phyloP scores from a whole-genome alignment of 192 early-diverging fungal genomes.

The Kappamyces sp. region DNA sequence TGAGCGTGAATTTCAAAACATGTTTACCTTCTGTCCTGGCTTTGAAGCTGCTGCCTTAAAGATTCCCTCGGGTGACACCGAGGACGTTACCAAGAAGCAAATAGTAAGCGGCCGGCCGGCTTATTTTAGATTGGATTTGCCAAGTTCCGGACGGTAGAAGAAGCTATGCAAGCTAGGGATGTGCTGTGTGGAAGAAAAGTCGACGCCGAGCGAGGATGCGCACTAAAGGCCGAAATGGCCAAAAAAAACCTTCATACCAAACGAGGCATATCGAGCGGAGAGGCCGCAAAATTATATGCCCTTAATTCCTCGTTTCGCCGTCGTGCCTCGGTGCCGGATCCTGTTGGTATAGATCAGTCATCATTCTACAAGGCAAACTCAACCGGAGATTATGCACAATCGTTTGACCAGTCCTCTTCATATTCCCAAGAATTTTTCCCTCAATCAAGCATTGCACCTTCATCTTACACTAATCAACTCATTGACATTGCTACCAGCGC shows the following conservation, averaged over 20 bases:
- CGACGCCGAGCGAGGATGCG: constrained; percentile 74
- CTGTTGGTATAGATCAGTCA: not conserved
- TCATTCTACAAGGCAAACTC: not conserved
- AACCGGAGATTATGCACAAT: constrained; percentile 6
- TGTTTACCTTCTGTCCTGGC: constrained; percentile 96
- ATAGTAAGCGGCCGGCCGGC: constrained; percentile 61
- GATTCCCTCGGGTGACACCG: constrained; percentile 63
- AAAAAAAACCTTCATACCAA: constrained; percentile 97
- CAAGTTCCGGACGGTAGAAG: constrained; percentile 85
- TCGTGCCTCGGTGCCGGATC: constrained; percentile 28
- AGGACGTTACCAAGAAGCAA: constrained; percentile 65
- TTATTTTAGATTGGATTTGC: constrained; percentile 91
- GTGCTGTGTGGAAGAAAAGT: constrained; percentile 86
- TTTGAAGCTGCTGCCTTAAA: constrained; percentile 98
- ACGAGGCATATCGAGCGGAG: constrained; percentile 58
- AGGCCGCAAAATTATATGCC: constrained; percentile 13
- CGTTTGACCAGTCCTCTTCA: not conserved
- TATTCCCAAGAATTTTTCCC: no score
- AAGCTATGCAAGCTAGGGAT: constrained; percentile 89
- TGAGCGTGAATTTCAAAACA: constrained; percentile 98
- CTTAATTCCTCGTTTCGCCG: constrained; percentile 16
- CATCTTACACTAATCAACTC: no score
- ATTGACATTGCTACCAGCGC: no score
- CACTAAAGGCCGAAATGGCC: constrained; percentile 98
- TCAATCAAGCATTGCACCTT: no score